Percentiles rank a stretch among this genome's conserved stretches.
These are phyloP conservation scores for Forsythia viridissima DNA, from an alignment of 257 asterid genomes.

Conservation along the genomic window DNA sequence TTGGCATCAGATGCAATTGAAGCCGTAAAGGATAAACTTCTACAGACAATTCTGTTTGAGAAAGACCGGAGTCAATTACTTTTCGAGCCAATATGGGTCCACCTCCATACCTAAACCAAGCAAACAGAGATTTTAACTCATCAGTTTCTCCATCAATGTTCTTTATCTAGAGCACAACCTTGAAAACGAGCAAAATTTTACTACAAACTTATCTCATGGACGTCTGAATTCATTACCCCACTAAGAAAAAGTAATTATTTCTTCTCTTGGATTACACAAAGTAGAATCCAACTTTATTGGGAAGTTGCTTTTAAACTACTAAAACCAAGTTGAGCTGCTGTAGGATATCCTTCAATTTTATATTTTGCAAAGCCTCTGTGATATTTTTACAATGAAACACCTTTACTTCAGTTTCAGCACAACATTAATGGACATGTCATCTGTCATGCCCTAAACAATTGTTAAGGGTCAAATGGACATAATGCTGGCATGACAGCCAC, in stretches of 20 bases:
- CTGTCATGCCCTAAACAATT: not conserved
- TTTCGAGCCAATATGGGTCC: constrained; percentile 90
- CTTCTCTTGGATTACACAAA: constrained; percentile 10
- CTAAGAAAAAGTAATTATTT: constrained; percentile 7
- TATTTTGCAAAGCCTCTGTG: not conserved
- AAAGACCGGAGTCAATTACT: constrained; percentile 87
- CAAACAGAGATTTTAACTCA: constrained; percentile 33
- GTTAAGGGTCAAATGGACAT: not conserved
- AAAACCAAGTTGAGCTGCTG: not conserved
- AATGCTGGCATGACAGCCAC: not conserved
- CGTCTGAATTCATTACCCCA: not conserved
- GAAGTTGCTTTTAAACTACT: constrained; percentile 6
- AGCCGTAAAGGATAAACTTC: constrained; percentile 97
- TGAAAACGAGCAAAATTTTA: constrained; percentile 9
- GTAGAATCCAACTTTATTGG: constrained; percentile 2
- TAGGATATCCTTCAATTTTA: not conserved
- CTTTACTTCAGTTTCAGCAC: constrained; percentile 20
- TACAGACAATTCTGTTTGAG: constrained; percentile 92
- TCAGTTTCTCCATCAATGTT: constrained; percentile 9
- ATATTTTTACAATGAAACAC: not conserved
- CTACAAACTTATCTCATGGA: not conserved
- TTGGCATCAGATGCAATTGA: constrained; percentile 91
- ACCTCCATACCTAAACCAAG: constrained; percentile 86
- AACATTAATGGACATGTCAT: not conserved
- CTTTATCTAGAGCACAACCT: constrained; percentile 2